A percentile compares a stretch with the other conserved stretches of the same genome.
These are phyloP conservation scores for Raphidocelis subcapitata DNA, from an alignment of 139 green algal genomes.

Conservation along the genomic window DNA sequence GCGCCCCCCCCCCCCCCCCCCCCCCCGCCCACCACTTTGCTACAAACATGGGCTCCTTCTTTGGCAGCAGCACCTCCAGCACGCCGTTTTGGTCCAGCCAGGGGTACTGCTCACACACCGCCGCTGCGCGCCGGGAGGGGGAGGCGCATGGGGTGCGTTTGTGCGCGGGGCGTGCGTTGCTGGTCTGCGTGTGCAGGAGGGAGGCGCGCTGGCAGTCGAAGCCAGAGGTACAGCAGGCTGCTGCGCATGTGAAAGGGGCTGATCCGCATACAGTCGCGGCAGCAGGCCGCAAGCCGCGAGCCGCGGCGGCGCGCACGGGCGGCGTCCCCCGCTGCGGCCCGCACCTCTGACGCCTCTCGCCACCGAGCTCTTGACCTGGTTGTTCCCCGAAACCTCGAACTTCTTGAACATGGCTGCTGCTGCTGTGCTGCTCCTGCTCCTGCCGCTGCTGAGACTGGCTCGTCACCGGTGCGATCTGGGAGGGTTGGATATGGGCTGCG, in stretches of 20 bases:
- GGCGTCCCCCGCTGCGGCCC: conserved; percentile 2
- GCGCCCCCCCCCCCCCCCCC: no score
- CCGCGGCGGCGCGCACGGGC: not conserved
- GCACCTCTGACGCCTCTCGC: conserved; percentile 80
- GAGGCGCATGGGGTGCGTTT: not conserved
- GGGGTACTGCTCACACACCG: conserved; percentile 87
- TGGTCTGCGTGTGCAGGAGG: not conserved
- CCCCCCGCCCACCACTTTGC: conserved; percentile 93
- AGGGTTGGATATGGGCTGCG: not conserved
- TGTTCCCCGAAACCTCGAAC: conserved; percentile 64
- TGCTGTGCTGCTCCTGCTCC: not conserved
- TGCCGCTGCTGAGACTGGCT: no score
- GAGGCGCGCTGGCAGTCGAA: not conserved
- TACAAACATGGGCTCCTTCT: conserved; percentile 88
- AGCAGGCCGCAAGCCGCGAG: not conserved
- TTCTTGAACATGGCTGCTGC: conserved; percentile 62
- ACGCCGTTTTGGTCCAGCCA: conserved; percentile 74
- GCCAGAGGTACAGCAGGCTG: not conserved
- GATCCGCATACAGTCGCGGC: not conserved
- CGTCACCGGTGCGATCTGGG: no score
- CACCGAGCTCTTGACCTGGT: conserved; percentile 88
- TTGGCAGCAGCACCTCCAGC: conserved; percentile 93
- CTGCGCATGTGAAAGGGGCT: not conserved
- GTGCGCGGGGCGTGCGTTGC: no score
- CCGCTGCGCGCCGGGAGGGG: conserved; percentile 60